These are phyloP conservation scores for Vaccinium darrowii DNA, from an alignment of 148 eudicot genomes.

Conservation along the genomic window DNA sequence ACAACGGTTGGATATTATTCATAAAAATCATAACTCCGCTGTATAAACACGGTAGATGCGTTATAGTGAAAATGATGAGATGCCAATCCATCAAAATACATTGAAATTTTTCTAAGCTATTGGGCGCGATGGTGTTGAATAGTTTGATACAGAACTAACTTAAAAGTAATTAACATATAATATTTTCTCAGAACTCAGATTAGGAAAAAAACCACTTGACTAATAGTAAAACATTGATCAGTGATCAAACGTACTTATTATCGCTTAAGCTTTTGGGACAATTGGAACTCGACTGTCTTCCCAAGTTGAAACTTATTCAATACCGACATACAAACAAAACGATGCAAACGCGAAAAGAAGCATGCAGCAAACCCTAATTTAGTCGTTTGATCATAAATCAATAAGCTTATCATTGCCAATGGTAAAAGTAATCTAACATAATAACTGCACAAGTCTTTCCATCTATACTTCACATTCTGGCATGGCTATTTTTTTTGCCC, in stretches of 20 bases:
- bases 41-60: not conserved
- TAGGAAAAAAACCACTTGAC: too few relatives aligned
- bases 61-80: not conserved
- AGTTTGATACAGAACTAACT: not conserved
- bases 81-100: not conserved
- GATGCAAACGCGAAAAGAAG: not conserved
- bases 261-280: not conserved
- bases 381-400: not conserved
- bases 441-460: slow-evolving; percentile 14
- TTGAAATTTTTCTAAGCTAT: not conserved
- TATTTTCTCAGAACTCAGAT: too few relatives aligned
- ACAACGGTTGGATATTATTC: too few relatives aligned
- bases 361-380: not conserved
- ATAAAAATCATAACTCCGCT: too few relatives aligned
- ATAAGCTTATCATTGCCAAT: not conserved
- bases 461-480: slow-evolving; percentile 16
- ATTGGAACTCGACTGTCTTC: not conserved
- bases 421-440: not conserved
- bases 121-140: not conserved
- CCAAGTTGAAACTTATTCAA: not conserved
- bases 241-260: too few relatives aligned
- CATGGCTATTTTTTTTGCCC: not conserved
- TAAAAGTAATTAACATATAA: not conserved
- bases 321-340: not conserved
- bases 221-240: too few relatives aligned